Percentiles rank a stretch among this genome's conserved stretches.
These are phyloP conservation scores for Tricholoma hemisulphureum DNA, from an alignment of 768 basidiomycete species.

Conservation along the genomic window DNA sequence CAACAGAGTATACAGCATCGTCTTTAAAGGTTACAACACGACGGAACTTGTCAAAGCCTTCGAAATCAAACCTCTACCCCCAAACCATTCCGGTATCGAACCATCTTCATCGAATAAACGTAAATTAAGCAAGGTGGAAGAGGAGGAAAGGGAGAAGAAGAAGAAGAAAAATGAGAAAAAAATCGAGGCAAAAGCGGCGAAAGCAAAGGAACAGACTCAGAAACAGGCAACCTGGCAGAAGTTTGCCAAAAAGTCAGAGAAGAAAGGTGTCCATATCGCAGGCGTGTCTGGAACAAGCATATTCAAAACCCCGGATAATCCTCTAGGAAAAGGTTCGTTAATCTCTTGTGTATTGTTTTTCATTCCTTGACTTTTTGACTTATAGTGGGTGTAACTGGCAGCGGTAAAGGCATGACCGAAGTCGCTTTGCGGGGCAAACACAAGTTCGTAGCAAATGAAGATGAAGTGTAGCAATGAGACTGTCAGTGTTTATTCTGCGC, in stretches of 20 bases:
- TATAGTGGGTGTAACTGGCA: slow-evolving; percentile 87
- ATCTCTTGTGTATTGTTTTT: slow-evolving; percentile 10
- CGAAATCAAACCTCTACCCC: slow-evolving; percentile 69
- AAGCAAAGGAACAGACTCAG: slow-evolving; percentile 81
- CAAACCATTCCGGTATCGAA: slow-evolving; percentile 47
- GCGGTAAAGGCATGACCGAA: slow-evolving; percentile 87
- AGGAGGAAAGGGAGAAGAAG: slow-evolving; percentile 84
- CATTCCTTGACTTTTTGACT: slow-evolving; percentile 17
- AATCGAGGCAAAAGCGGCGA: slow-evolving; percentile 74
- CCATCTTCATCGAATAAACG: slow-evolving; percentile 61
- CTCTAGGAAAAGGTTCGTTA: slow-evolving; percentile 72
- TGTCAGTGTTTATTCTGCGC: slow-evolving; percentile 2
- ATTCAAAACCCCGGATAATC: slow-evolving; percentile 93
- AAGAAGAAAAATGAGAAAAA: slow-evolving; percentile 97
- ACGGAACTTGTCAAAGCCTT: slow-evolving; percentile 78
- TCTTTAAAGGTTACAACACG: slow-evolving; percentile 90
- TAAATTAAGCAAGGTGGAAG: slow-evolving; percentile 75
- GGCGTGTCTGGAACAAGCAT: slow-evolving; percentile 87
- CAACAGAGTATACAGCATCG: slow-evolving; percentile 82
- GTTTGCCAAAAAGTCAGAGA: slow-evolving; percentile 92
- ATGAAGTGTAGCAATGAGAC: slow-evolving; percentile 32
- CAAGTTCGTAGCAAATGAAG: slow-evolving; percentile 61
- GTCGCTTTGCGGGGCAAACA: slow-evolving; percentile 67
- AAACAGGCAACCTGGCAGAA: slow-evolving; percentile 92
- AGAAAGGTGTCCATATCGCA: slow-evolving; percentile 89